Base-by-base conservation (phyloP, 129 eudicot species). In the Artemisia tridentata region DNA sequence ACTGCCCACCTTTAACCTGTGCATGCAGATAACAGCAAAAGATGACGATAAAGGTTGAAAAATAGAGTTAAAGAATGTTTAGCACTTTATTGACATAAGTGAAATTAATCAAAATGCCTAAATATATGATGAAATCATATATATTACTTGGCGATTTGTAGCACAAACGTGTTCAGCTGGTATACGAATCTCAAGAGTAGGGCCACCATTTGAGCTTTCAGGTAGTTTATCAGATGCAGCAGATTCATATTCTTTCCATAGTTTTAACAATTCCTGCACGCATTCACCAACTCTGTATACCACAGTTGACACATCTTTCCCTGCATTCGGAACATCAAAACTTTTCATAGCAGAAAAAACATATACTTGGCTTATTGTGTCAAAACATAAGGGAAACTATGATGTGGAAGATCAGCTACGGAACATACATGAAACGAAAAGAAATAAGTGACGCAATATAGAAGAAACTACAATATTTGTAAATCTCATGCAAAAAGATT, bases 131-230 rank as follows among this genome's bases (percentile, higher is more conserved):
- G n/a, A n/a, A 29, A 73, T 43, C 29, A 73, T 18, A 21, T 65
- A 72, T 58, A 86, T 86, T 84, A 95, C 99, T 68, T 95, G 99
- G 63, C 99, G 97, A 78, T 95, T 95, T 66, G 99, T 88, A 67
- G 99, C 97, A 72, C 88, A 86, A 75, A 95, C 97, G 81, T 88
- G 95, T 73, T 95, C 97, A 74, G 96, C 99, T 16, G 97, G 99
- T 74, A 95, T 90, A 65, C 91, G 77, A 69, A 95, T 81, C 70
- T 90, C 99, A 31, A 95, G 80, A 60, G 97, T 90, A 45, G 99
- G 99, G 19, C 90, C 91, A 55, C 52, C 80, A 64, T 77, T 83
- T 21, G 83, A 81, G 77, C 73, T 81, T 63, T 83, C 86, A 38
- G 45, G 45, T 7, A 38, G 7, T 38, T 38, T 38, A 7, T 38